These are phyloP conservation scores for Pythium dissotocum DNA, from an alignment of 352 stramenopile species.

Conservation along the genomic window DNA sequence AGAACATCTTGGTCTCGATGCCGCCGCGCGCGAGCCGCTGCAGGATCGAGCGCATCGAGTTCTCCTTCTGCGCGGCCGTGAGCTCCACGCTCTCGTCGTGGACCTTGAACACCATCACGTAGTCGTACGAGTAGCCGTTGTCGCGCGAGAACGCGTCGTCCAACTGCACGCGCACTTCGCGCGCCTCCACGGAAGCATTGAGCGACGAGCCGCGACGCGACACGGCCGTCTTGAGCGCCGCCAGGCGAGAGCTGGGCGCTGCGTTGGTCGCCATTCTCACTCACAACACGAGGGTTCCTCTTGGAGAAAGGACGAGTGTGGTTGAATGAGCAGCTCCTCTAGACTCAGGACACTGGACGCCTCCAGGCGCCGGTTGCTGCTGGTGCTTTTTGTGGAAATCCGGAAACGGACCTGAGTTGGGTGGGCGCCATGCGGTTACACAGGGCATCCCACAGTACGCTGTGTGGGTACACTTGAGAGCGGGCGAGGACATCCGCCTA, in stretches of 20 bases:
- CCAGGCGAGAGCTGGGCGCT: slow-evolving; percentile 41
- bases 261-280: slow-evolving; percentile 18
- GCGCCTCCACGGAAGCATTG: slow-evolving; percentile 61
- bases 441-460: not conserved
- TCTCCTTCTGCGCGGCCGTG: slow-evolving; percentile 57
- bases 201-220: slow-evolving; percentile 65
- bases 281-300: not conserved
- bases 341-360: not conserved
- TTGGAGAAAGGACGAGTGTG: slow-evolving; percentile 9
- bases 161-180: slow-evolving; percentile 61
- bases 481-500: slow-evolving; percentile 18
- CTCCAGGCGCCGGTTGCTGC: not conserved
- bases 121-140: slow-evolving; percentile 83
- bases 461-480: slow-evolving; percentile 20
- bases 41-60: slow-evolving; percentile 70
- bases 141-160: slow-evolving; percentile 60
- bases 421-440: not conserved
- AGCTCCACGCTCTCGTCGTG: slow-evolving; percentile 67
- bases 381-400: slow-evolving; percentile 19
- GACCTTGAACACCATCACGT: slow-evolving; percentile 80
- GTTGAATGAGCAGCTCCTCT: not conserved
- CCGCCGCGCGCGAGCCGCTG: slow-evolving; percentile 63
- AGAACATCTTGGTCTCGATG: slow-evolving; percentile 87
- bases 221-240: slow-evolving; percentile 62
- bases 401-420: slow-evolving; percentile 17